Percentiles rank a stretch among this genome's conserved stretches.
Conservation (phyloP, 225 moss, liverwort and hornwort genomes). For the Ulota crispa region DNA sequence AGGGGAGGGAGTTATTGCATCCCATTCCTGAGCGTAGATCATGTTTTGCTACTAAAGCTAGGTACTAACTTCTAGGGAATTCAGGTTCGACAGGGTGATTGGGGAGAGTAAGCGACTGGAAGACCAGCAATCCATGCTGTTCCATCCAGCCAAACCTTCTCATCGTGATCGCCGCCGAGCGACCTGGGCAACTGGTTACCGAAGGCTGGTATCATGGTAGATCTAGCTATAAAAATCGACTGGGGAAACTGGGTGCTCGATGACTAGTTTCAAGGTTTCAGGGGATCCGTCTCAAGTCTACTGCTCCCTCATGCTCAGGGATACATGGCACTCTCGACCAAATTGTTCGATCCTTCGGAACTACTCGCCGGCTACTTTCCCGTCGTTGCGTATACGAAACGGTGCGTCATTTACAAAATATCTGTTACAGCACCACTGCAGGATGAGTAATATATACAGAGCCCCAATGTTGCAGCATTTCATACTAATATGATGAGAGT, state of each 20-base stretch:
- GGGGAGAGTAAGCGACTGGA: slow-evolving; percentile 11
- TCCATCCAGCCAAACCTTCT: not conserved
- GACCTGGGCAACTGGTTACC: not conserved
- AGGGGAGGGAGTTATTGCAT: slow-evolving; percentile 29
- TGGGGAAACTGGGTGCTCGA: not conserved
- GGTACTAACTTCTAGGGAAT: not conserved
- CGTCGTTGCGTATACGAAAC: slow-evolving; percentile 27
- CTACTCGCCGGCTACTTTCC: not conserved
- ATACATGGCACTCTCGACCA: not conserved
- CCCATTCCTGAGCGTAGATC: slow-evolving; percentile 31
- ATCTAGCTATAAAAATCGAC: not conserved
- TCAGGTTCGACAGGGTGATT: slow-evolving; percentile 17
- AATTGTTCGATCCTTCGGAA: no score
- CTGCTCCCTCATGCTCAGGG: not conserved
- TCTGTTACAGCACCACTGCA: slow-evolving; percentile 5
- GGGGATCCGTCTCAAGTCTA: not conserved
- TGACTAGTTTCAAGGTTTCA: not conserved
- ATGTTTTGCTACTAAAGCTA: not conserved
- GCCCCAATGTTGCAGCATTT: not conserved
- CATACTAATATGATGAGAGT: not conserved
- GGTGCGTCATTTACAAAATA: slow-evolving; percentile 37
- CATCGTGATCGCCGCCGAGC: slow-evolving; percentile 25
- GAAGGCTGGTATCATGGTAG: not conserved
- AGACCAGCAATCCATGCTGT: not conserved
- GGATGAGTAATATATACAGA: not conserved